A percentile compares a stretch with the other conserved stretches of the same genome.
Conservation (phyloP, 2,329 filamentous ascomycete species). For the Cladosporium sp. region DNA sequence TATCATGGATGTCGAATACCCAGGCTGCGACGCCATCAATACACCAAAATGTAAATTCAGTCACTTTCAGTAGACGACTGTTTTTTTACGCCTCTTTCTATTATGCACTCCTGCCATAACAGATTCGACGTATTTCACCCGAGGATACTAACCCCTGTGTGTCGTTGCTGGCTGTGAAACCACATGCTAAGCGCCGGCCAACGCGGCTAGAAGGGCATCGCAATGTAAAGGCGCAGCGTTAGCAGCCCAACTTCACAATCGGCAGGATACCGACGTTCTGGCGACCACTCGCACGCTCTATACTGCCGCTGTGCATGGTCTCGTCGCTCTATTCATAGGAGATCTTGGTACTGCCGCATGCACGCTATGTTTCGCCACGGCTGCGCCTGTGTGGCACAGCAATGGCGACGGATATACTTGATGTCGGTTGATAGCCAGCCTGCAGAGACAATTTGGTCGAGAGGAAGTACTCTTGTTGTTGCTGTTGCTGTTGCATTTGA, state of each 20-base stretch:
- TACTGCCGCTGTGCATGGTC: background rate
- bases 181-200: slow-evolving; percentile 2
- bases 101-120: too few species aligned
- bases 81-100: too few species aligned
- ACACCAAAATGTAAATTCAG: background rate
- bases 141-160: background rate
- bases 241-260: background rate
- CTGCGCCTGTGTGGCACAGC: background rate
- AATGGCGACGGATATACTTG: background rate
- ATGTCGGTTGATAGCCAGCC: background rate
- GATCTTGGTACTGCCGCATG: background rate
- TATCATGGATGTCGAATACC: background rate
- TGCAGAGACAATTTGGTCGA: background rate
- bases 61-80: background rate
- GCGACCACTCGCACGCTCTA: background rate
- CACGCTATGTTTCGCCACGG: background rate
- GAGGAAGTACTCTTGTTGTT: too few species aligned
- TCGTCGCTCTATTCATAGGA: background rate
- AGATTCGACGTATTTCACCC: too few species aligned
- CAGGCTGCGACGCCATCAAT: background rate
- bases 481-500: too few species aligned
- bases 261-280: background rate
- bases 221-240: background rate
- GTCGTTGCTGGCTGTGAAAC: too few species aligned
- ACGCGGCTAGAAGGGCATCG: slow-evolving; percentile 1